phyloP scores from a whole-genome alignment of 139 green algal genomes.

The Picochlorum sp. region DNA sequence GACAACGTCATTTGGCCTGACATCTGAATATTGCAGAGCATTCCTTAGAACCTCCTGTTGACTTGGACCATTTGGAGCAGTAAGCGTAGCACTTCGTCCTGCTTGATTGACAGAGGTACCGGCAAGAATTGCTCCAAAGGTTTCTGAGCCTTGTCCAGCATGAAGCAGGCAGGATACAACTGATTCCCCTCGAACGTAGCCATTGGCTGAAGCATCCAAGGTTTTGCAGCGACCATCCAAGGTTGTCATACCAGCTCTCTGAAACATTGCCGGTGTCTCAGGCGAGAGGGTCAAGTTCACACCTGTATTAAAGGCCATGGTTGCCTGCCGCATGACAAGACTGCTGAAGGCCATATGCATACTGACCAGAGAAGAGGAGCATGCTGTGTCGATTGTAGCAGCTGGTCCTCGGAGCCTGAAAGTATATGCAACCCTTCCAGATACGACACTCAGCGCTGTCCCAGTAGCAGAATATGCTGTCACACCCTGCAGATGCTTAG shows the following conservation, averaged over 20 bases:
- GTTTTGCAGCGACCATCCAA: slow-evolving; percentile 80
- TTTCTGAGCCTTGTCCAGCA: background rate
- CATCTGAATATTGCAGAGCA: slow-evolving; percentile 24
- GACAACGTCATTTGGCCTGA: background rate
- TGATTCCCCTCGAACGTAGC: slow-evolving; percentile 59
- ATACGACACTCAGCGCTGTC: slow-evolving; percentile 43
- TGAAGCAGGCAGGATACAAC: slow-evolving; percentile 29
- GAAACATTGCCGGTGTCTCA: slow-evolving; percentile 38
- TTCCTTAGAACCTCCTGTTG: slow-evolving; percentile 62
- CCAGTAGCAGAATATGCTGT: slow-evolving; percentile 46
- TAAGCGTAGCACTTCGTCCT: slow-evolving; percentile 68
- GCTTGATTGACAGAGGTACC: slow-evolving; percentile 55
- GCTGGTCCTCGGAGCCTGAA: slow-evolving; percentile 62
- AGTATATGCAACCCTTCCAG: slow-evolving; percentile 61
- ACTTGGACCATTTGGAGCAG: slow-evolving; percentile 71
- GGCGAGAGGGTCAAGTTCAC: slow-evolving; percentile 57
- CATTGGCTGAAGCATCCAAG: slow-evolving; percentile 67
- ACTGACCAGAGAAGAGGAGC: slow-evolving; percentile 60
- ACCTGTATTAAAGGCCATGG: slow-evolving; percentile 41
- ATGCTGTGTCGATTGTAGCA: slow-evolving; percentile 72
- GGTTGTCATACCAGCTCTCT: slow-evolving; percentile 60
- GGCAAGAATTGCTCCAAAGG: slow-evolving; percentile 2
- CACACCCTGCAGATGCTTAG: slow-evolving; percentile 10
- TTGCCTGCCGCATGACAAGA: slow-evolving; percentile 10
- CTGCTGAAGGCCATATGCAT: slow-evolving; percentile 49